Base-by-base conservation (phyloP, 2,329 filamentous ascomycete genomes). In the Mollisia scopiformis region DNA sequence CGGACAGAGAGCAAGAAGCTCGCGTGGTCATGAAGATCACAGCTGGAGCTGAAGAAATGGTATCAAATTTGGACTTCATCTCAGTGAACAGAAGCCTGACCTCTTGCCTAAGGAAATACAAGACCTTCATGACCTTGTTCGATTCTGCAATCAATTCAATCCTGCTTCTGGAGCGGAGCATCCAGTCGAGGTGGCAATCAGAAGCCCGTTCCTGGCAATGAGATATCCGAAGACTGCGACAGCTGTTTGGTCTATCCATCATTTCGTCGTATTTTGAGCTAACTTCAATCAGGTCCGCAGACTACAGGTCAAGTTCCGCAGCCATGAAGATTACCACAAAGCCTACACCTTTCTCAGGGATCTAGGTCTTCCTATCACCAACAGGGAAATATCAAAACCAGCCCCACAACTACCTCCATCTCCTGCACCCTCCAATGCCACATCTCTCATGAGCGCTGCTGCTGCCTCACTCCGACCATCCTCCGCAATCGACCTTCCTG, bases 241-340 rank as follows among this genome's bases (percentile, higher is more conserved):
- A 49, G 66, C 55, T 47, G 72, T 74, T 68, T n/a, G 63, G 16
- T n/a, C 16, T 47, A 21, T 14, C 16, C 35, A 13, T 13, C 27
- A n/a, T 30, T 10, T 21, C 21, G n/a, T 19, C 6, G n/a, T 39
- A 4, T 21, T 28, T 28, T 21, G 27, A 43, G 8, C 61, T 28
- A 16, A 59, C 46, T 39, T 14, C 55, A 43, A 13, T 30, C 49
- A 81, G 79, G 62, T 78, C 30, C 74, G 77, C 39, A 75, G 79
- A 47, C 70, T 79, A 39, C 79, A 82, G 62, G 62, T 82, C 23
- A 79, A 73, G 55, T 80, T 81, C 61, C 66, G 61, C 16, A 75
- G 71, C 5, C 67, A 73, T 10, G 54, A 66, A 27, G 78, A 79
- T 55, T 80, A 73, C 49, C 41, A 53, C 11, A 64, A 55, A 55